Evolutionary conservation across 208 protist species (phyloP).

Genomic region (Crithidia thermophila): DNA sequence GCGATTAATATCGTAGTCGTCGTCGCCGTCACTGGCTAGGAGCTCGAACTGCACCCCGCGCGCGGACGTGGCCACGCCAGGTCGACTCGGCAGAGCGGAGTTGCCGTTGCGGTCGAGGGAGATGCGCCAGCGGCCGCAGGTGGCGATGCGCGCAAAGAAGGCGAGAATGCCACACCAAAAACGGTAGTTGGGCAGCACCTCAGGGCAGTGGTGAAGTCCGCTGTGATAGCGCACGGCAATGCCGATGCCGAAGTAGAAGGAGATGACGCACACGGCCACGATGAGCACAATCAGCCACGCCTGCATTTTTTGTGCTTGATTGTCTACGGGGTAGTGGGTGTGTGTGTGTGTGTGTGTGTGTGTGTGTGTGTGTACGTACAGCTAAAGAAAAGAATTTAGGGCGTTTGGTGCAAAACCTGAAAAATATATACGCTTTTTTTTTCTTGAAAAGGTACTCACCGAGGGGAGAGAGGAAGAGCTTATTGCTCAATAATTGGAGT

Average conservation of each 20-base stretch:
- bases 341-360: constrained; percentile 4
- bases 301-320: constrained; percentile 1
- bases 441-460: too few relatives aligned
- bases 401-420: too few relatives aligned
- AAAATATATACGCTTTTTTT: too few relatives aligned
- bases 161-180: constrained; percentile 55
- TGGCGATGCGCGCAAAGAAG: constrained; percentile 37
- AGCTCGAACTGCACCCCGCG: constrained; percentile 56
- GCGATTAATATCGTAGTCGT: constrained; percentile 36
- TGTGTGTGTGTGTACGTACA: not conserved
- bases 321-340: not conserved
- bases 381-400: too few relatives aligned
- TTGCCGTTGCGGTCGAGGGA: constrained; percentile 1
- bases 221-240: constrained; percentile 71
- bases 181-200: constrained; percentile 80
- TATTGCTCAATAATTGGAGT: too few relatives aligned
- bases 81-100: constrained; percentile 35
- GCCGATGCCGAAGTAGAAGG: constrained; percentile 72
- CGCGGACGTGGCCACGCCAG: constrained; percentile 11
- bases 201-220: constrained; percentile 68
- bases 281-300: constrained; percentile 44
- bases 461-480: too few relatives aligned
- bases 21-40: constrained; percentile 52
- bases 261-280: constrained; percentile 28
- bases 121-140: constrained; percentile 44